These are phyloP conservation scores for Pyricularia pennisetigena DNA, from an alignment of 2,329 filamentous ascomycete genomes.

Conservation along the genomic window DNA sequence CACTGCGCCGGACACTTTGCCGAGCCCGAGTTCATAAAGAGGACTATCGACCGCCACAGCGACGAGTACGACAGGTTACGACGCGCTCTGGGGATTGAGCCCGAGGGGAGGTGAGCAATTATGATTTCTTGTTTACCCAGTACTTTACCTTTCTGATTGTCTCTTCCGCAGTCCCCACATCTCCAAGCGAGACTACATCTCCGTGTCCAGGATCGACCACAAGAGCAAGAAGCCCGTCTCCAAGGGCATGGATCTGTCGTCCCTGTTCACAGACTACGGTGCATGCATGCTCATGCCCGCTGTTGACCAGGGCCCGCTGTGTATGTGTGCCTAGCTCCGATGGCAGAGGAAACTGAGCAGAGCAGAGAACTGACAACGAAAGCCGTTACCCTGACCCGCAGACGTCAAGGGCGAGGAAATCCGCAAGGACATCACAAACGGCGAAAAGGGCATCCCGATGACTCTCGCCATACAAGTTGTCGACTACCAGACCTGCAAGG, in stretches of 20 bases:
- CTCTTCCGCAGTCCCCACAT: conserved; percentile 10
- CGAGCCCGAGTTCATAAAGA: conserved; percentile 16
- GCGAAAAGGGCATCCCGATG: conserved; percentile 35
- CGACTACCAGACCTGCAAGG: conserved; percentile 41
- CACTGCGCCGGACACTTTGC: conserved; percentile 17
- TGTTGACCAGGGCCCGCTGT: conserved; percentile 38
- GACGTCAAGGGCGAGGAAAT: conserved; percentile 39
- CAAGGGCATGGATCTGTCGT: conserved; percentile 18
- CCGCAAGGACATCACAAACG: conserved; percentile 34
- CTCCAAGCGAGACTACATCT: conserved; percentile 18
- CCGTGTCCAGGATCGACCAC: conserved; percentile 19
- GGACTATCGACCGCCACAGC: conserved; percentile 18
- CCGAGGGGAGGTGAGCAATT: conserved; percentile 6
- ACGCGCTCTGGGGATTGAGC: conserved; percentile 13
- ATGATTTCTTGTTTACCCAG: too few relatives aligned
- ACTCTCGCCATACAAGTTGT: conserved; percentile 41
- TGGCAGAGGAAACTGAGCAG: background rate
- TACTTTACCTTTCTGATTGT: too few relatives aligned
- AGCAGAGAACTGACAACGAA: background rate
- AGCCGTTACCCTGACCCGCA: conserved; percentile 6
- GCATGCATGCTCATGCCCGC: conserved; percentile 35
- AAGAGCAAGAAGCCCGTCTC: conserved; percentile 20
- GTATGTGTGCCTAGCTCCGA: conserved; percentile 11
- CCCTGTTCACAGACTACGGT: conserved; percentile 24
- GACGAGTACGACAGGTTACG: conserved; percentile 15